These are phyloP conservation scores for Xylariaceae sp. DNA, from an alignment of 2,329 filamentous ascomycete species.

Conservation along the genomic window DNA sequence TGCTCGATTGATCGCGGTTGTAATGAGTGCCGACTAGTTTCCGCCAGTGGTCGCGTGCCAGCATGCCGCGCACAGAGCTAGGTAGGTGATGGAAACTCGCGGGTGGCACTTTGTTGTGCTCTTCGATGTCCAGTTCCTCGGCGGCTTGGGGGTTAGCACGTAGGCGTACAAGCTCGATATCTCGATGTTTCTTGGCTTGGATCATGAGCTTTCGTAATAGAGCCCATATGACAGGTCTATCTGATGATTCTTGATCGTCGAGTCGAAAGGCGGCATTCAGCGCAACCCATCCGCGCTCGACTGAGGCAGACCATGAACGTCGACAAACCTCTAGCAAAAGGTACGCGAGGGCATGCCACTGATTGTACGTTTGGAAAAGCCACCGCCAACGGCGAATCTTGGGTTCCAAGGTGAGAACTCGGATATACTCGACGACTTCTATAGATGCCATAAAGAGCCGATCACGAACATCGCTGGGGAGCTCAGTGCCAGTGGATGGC, in stretches of 20 bases:
- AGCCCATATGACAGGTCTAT: conserved; percentile 46
- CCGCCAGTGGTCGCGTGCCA: conserved; percentile 50
- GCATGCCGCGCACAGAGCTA: conserved; percentile 39
- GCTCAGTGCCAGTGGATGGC: conserved; percentile 33
- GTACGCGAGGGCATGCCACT: conserved; percentile 55
- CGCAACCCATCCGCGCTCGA: conserved; percentile 46
- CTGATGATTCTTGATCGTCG: conserved; percentile 38
- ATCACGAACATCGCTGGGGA: conserved; percentile 36
- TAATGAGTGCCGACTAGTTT: conserved; percentile 37
- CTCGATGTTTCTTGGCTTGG: conserved; percentile 47
- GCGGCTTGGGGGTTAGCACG: conserved; percentile 45
- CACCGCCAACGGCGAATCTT: conserved; percentile 49
- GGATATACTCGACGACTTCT: conserved; percentile 52
- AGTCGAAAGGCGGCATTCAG: conserved; percentile 37
- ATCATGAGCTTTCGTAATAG: conserved; percentile 50
- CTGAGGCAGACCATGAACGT: conserved; percentile 44
- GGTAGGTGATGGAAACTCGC: conserved; percentile 45
- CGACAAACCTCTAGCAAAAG: conserved; percentile 47
- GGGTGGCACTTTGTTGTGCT: conserved; percentile 40
- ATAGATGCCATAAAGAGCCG: conserved; percentile 46
- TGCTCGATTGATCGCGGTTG: conserved; percentile 22
- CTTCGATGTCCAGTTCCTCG: conserved; percentile 43
- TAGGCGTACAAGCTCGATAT: conserved; percentile 45
- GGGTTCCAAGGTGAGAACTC: conserved; percentile 46
- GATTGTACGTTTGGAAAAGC: conserved; percentile 54